Evolutionary conservation across 2,329 filamentous ascomycete genomes (phyloP).

Genomic region (Fusarium tanahbumbuense): DNA sequence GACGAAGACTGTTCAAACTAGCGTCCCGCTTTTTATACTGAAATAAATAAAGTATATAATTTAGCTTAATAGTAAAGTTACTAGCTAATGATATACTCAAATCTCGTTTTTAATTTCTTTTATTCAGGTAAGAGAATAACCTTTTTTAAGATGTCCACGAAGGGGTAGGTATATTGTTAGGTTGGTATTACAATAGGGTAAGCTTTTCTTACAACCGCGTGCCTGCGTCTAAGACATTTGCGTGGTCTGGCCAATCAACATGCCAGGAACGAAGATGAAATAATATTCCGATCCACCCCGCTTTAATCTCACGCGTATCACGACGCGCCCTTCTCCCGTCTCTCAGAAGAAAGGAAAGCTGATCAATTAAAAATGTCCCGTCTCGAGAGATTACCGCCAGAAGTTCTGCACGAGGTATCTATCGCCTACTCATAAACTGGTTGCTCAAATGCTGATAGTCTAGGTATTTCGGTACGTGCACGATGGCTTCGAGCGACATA

Average conservation of each 20-base stretch:
- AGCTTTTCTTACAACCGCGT: too few relatives aligned
- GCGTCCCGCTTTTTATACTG: too few relatives aligned
- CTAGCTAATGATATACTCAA: too few relatives aligned
- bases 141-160: too few relatives aligned
- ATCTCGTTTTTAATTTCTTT: too few relatives aligned
- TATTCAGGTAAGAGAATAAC: too few relatives aligned
- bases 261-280: not conserved
- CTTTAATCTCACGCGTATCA: not conserved
- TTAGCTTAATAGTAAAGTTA: too few relatives aligned
- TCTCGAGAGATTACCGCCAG: not conserved
- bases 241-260: not conserved
- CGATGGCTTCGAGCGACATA: not conserved
- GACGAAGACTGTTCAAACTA: too few relatives aligned
- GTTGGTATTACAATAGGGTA: too few relatives aligned
- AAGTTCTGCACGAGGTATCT: not conserved
- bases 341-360: too few relatives aligned
- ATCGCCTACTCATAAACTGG: rapidly evolving
- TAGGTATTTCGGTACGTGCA: not conserved
- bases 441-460: not conserved
- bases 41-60: too few relatives aligned
- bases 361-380: not conserved
- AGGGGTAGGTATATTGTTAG: too few relatives aligned
- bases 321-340: not conserved
- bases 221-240: not conserved
- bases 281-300: not conserved